Evolutionary conservation across 2,329 filamentous ascomycete species (phyloP).

Genomic region (Curvularia spicifera): DNA sequence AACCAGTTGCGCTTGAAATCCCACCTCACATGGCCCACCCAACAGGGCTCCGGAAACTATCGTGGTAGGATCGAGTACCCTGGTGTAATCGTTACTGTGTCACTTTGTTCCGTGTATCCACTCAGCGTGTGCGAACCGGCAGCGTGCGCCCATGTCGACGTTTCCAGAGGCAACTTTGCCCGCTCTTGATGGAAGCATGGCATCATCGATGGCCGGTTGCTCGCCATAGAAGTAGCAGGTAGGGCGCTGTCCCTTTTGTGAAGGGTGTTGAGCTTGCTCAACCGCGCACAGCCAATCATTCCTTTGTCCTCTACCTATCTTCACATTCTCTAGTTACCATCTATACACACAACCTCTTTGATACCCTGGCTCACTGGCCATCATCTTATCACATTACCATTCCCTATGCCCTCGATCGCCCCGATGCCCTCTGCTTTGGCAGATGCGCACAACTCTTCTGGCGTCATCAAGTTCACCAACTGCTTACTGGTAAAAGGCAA

Average conservation of each 20-base stretch:
- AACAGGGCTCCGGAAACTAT: conserved; percentile 14
- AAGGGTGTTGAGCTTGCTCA: conserved; percentile 40
- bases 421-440: conserved; percentile 44
- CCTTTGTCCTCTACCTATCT: conserved; percentile 29
- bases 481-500: conserved; percentile 76
- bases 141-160: conserved; percentile 23
- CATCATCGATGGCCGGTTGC: conserved; percentile 5
- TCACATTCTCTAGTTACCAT: conserved; percentile 4
- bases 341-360: conserved; percentile 7
- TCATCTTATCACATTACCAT: background rate
- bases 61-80: conserved; percentile 16
- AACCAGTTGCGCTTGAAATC: conserved; percentile 33
- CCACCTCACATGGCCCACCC: conserved; percentile 38
- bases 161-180: conserved; percentile 22
- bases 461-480: conserved; percentile 87
- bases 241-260: conserved; percentile 19
- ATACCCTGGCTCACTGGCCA: conserved; percentile 7
- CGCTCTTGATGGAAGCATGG: conserved; percentile 22
- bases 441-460: conserved; percentile 37
- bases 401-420: conserved; percentile 51
- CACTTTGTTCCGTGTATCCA: conserved; percentile 30
- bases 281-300: conserved; percentile 26
- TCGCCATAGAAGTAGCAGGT: conserved; percentile 32
- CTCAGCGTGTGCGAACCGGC: conserved; percentile 21
- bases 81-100: conserved; percentile 31